Evolutionary conservation across 208 protist genomes (phyloP).

Genomic region (Leishmania braziliensis): DNA sequence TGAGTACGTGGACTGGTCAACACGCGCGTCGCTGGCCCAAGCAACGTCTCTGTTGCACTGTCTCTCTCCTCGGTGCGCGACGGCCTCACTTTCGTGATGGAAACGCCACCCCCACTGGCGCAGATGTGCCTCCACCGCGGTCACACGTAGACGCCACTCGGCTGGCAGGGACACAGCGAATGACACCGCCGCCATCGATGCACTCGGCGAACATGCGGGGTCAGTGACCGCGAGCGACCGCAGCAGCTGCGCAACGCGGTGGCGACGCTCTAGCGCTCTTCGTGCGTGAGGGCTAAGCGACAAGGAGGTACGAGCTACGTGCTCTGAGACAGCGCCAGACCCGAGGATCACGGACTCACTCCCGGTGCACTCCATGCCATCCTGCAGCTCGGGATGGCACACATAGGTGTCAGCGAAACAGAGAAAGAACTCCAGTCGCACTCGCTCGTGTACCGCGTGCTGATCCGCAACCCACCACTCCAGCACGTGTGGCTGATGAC

Average conservation of each 20-base stretch:
- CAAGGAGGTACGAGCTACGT: background rate
- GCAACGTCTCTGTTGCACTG: background rate
- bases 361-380: background rate
- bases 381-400: slow-evolving; percentile 24
- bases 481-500: slow-evolving; percentile 7
- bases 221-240: background rate
- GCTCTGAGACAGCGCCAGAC: background rate
- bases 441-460: slow-evolving; percentile 80
- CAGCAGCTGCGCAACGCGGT: slow-evolving; percentile 10
- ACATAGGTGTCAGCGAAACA: slow-evolving; percentile 77
- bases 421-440: slow-evolving; percentile 76
- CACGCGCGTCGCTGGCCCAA: background rate
- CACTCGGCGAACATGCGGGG: background rate
- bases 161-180: slow-evolving; percentile 38
- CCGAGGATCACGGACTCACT: background rate
- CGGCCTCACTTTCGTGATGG: slow-evolving; percentile 5
- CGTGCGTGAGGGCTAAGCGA: slow-evolving; percentile 15
- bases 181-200: background rate
- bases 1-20: background rate
- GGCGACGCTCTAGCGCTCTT: slow-evolving; percentile 9
- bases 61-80: background rate
- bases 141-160: slow-evolving; percentile 44
- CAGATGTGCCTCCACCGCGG: slow-evolving; percentile 40
- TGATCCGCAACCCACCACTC: slow-evolving; percentile 64
- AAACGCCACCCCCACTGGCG: slow-evolving; percentile 79